Percentiles rank a stretch among this genome's conserved stretches.
Conservation (phyloP, 2,329 filamentous ascomycete genomes). For the Geosmithia putterillii region DNA sequence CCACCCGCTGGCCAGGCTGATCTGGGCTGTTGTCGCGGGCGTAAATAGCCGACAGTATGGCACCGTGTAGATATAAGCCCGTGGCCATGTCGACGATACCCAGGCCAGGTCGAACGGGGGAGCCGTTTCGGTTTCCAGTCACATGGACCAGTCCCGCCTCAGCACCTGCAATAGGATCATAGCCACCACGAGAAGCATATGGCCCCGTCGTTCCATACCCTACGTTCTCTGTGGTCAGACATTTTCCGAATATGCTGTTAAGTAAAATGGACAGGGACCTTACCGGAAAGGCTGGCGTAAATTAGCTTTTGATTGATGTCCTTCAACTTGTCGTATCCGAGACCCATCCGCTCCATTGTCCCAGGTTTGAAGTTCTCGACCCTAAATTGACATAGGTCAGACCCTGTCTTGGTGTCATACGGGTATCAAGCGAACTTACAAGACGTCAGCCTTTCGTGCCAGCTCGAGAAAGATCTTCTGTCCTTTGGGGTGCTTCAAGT, state of each 20-base stretch:
- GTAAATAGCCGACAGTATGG: conserved; percentile 26
- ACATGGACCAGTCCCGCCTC: conserved; percentile 30
- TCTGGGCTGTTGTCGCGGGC: conserved; percentile 17
- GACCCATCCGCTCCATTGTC: conserved; percentile 23
- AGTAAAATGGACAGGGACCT: neutral
- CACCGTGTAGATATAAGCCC: conserved; percentile 29
- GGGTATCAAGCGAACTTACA: conserved; percentile 10
- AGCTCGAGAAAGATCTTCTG: conserved; percentile 19
- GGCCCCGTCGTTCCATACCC: conserved; percentile 22
- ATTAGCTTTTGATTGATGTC: conserved; percentile 24
- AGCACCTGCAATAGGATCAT: conserved; percentile 30
- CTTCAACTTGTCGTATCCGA: conserved; percentile 23
- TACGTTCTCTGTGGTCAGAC: neutral
- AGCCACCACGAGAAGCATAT: conserved; percentile 26
- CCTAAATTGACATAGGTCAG: conserved; percentile 3
- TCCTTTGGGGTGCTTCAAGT: conserved; percentile 15
- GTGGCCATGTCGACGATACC: conserved; percentile 30
- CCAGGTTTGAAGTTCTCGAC: conserved; percentile 31
- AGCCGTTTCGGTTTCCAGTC: conserved; percentile 24
- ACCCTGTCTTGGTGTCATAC: neutral
- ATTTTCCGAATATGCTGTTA: neutral
- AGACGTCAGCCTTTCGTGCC: conserved; percentile 21
- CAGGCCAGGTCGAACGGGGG: conserved; percentile 25
- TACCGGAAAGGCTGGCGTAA: conserved; percentile 24
- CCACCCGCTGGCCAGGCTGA: conserved; percentile 27